Conservation (phyloP, 2,329 filamentous ascomycete species). For the Diaporthe caulivora region DNA sequence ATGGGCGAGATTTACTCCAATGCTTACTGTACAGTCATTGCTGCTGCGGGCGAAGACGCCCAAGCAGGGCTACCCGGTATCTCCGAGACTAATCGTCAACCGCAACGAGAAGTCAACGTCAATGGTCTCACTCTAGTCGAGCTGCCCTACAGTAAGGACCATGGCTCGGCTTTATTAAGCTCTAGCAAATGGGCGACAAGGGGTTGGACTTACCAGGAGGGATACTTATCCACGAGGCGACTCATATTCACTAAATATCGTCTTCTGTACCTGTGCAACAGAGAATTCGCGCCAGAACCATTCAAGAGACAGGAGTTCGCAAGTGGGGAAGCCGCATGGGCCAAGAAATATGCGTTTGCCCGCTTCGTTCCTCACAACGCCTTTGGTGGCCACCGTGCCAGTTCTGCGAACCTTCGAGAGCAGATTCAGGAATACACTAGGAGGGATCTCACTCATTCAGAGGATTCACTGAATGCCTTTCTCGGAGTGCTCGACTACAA, state of each 20-base stretch:
- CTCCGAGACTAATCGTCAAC: neutral
- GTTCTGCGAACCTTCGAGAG: neutral
- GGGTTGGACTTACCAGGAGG: neutral
- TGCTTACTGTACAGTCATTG: conserved; percentile 5
- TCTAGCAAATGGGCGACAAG: conserved; percentile 12
- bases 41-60: conserved; percentile 15
- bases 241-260: neutral
- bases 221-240: neutral
- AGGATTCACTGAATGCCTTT: conserved; percentile 5
- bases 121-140: neutral
- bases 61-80: conserved; percentile 4
- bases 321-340: neutral
- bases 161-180: neutral
- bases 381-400: neutral
- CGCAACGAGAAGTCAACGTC: neutral
- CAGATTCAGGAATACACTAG: neutral
- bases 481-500: neutral
- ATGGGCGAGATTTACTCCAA: conserved; percentile 12
- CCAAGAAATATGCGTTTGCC: neutral
- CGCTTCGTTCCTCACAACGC: neutral
- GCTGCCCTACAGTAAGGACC: neutral
- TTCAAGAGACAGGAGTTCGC: neutral
- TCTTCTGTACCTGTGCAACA: neutral
- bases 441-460: neutral
- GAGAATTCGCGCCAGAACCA: neutral